Conservation (phyloP, 2,329 filamentous ascomycete species). For the Corniculantispora saksenae region DNA sequence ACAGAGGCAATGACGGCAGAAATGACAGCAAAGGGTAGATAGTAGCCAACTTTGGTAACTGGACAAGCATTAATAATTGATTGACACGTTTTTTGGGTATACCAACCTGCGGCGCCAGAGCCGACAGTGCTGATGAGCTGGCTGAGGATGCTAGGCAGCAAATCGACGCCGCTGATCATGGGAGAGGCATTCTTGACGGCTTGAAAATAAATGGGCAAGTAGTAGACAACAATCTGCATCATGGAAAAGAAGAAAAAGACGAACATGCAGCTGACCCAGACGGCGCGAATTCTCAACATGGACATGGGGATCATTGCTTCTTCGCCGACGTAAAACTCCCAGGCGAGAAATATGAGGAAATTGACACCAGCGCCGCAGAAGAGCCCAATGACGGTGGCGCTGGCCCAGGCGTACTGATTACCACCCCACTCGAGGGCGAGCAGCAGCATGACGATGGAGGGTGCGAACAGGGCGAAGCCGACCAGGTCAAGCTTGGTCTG, state of each 20-base stretch:
- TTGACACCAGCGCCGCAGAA: conserved; percentile 40
- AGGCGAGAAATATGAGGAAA: conserved; percentile 39
- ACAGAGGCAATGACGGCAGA: conserved; percentile 10
- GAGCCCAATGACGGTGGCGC: conserved; percentile 43
- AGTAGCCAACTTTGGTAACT: conserved; percentile 12
- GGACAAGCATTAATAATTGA: neutral
- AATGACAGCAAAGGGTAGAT: conserved; percentile 13
- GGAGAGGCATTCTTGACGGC: conserved; percentile 6
- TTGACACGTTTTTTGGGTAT: neutral
- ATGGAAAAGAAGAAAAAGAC: conserved; percentile 11
- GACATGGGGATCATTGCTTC: conserved; percentile 39
- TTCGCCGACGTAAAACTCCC: conserved; percentile 33
- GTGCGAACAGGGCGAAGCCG: conserved; percentile 32
- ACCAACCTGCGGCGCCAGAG: neutral
- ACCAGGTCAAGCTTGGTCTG: conserved; percentile 43
- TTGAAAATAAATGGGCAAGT: conserved; percentile 10
- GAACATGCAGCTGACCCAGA: conserved; percentile 34
- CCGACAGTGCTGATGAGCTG: neutral
- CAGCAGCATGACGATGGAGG: conserved; percentile 42
- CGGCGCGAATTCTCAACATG: conserved; percentile 38
- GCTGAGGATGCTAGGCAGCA: neutral
- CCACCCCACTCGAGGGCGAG: conserved; percentile 49
- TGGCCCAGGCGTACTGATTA: conserved; percentile 39
- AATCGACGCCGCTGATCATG: neutral
- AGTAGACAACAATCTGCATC: conserved; percentile 1